Evolutionary conservation across 164 flowering plant species (phyloP).

Genomic region (Magnolia changhungtana): DNA sequence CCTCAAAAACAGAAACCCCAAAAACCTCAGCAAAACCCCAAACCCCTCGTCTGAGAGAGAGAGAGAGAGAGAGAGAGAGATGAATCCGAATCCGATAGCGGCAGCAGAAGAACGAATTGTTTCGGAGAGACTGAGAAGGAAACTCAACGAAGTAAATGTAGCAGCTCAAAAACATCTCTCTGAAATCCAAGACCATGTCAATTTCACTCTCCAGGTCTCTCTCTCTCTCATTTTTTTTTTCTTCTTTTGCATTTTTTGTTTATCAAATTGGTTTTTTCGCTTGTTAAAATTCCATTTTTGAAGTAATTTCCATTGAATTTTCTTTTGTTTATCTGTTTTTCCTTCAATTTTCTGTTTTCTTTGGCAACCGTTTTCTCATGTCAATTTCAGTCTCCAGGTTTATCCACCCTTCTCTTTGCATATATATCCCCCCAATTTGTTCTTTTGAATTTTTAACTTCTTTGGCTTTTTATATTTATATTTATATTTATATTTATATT

Average conservation of each 20-base stretch:
- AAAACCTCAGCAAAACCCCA: not conserved
- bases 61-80: not conserved
- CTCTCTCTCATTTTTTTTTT: too few species aligned
- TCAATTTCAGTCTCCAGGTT: too few species aligned
- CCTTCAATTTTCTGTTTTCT: too few species aligned
- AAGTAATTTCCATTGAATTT: too few species aligned
- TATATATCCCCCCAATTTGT: not conserved
- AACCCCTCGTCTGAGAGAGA: not conserved
- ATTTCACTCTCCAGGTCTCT: slow-evolving; percentile 90
- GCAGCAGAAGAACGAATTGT: slow-evolving; percentile 70
- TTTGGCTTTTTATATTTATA: too few species aligned
- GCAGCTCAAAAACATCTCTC: slow-evolving; percentile 80
- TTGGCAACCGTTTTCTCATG: too few species aligned
- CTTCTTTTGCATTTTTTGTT: not conserved
- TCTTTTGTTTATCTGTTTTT: too few species aligned
- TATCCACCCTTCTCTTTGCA: too few species aligned
- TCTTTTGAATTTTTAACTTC: not conserved
- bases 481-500: not conserved
- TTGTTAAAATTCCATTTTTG: too few species aligned
- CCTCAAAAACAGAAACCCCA: too few species aligned
- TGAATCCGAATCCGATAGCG: slow-evolving; percentile 53
- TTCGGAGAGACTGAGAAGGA: slow-evolving; percentile 61
- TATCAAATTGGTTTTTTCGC: too few species aligned
- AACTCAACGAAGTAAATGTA: slow-evolving; percentile 65
- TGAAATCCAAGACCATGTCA: slow-evolving; percentile 78